phyloP scores from a whole-genome alignment of 441 rosid species.

The Dalechampia spathulata region DNA sequence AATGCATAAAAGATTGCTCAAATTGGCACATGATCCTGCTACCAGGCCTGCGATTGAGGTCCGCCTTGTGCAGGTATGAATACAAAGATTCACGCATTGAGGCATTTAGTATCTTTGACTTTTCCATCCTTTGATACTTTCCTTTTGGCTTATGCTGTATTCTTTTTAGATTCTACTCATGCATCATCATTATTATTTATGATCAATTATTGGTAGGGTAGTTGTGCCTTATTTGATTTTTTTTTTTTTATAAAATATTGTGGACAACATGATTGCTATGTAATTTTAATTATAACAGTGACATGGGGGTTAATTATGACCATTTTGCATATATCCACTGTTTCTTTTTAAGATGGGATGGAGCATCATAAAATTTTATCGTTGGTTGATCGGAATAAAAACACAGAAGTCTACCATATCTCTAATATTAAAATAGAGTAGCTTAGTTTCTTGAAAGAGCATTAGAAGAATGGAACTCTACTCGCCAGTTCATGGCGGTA shows the following conservation, averaged over 20 bases:
- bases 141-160: conserved; percentile 7
- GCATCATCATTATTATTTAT: conserved; percentile 2
- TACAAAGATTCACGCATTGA: conserved; percentile 7
- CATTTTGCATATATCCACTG: background rate
- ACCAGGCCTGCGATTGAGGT: conserved; percentile 59
- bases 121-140: conserved; percentile 5
- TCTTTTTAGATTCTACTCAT: conserved; percentile 12
- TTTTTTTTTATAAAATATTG: conserved; percentile 2
- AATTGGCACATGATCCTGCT: conserved; percentile 40
- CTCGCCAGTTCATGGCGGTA: background rate
- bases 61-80: conserved; percentile 48
- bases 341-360: background rate
- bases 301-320: background rate
- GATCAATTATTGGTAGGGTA: conserved; percentile 17
- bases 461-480: background rate
- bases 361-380: background rate
- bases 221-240: background rate
- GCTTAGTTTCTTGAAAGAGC: background rate
- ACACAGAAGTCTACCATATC: background rate
- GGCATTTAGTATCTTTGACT: conserved; percentile 5
- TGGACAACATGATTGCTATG: background rate
- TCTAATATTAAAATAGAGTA: background rate
- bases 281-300: background rate
- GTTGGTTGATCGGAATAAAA: background rate
- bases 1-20: conserved; percentile 56